Percentiles rank a stretch among this genome's conserved stretches.
Conservation (phyloP, 2,329 filamentous ascomycete genomes). For the Botryotinia convoluta region DNA sequence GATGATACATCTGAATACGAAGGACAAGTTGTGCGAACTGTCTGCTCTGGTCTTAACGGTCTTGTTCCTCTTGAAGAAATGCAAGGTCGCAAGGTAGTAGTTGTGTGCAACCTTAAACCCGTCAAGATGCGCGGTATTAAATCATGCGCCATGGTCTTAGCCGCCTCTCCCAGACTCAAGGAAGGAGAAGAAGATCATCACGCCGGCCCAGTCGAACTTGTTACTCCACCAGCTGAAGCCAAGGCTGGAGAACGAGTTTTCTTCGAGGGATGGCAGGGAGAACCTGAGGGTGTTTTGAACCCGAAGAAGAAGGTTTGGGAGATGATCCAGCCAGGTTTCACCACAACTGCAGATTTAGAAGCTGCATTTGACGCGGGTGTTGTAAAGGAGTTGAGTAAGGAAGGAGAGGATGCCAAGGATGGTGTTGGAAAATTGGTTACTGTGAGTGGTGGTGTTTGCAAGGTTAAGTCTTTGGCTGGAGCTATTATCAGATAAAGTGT, state of each 20-base stretch:
- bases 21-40: slow-evolving; percentile 86
- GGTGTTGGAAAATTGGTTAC: slow-evolving; percentile 67
- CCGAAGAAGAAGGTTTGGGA: slow-evolving; percentile 99
- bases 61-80: slow-evolving; percentile 91
- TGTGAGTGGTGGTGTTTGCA: slow-evolving; percentile 75
- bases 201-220: slow-evolving; percentile 88
- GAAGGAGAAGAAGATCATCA: slow-evolving; percentile 84
- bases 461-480: slow-evolving; percentile 74
- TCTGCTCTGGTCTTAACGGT: slow-evolving; percentile 95
- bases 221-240: slow-evolving; percentile 73
- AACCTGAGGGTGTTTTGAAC: slow-evolving; percentile 91
- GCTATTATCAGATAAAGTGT: slow-evolving; percentile 72
- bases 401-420: slow-evolving; percentile 49
- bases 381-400: slow-evolving; percentile 73
- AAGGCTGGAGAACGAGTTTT: slow-evolving; percentile 83
- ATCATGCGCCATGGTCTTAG: slow-evolving; percentile 85
- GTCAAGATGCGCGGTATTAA: slow-evolving; percentile 96
- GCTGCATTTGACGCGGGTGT: slow-evolving; percentile 81
- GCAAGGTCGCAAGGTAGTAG: slow-evolving; percentile 92
- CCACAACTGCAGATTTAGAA: slow-evolving; percentile 75
- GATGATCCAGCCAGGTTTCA: slow-evolving; percentile 93
- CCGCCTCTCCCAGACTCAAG: slow-evolving; percentile 78
- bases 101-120: slow-evolving; percentile 97
- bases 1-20: slow-evolving; percentile 91
- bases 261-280: slow-evolving; percentile 92